Base-by-base conservation (phyloP, 768 basidiomycete genomes). In the Mycena maculata region DNA sequence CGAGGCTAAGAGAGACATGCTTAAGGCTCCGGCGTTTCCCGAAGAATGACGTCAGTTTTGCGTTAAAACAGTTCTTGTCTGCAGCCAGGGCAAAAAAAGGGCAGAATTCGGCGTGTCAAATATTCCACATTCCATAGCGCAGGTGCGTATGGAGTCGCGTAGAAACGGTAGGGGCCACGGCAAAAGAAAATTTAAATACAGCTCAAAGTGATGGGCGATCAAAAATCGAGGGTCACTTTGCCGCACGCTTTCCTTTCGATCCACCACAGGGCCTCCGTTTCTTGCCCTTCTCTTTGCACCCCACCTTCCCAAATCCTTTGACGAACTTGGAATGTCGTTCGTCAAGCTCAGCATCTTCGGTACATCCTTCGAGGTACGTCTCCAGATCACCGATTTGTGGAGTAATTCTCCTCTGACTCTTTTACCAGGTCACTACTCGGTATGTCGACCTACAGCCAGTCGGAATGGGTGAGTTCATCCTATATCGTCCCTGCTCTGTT, bases 361-460 rank as follows among this genome's bases (percentile, higher is more conserved):
- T 50, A 99, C 97, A 69, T 98, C 96, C 60, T 96, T 97, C 81
- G 95, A 97, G 89, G 95, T 92, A 58, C 60, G 82, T 74, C 54
- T 39, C 54, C 41, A 31, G 30, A 41, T 63, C 44, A 16, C 41
- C 63, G 69, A 73, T n/a, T 42, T 12, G 57, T 63, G 49, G 57
- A 67, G 63, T 38, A 52, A 48, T 27, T 48, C 65, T 55, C 71
- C 73, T 73, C 52, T 52, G 41, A 63, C 63, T 67, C 63, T 67
- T 70, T 75, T 44, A 11, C 18, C 77, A 98, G 93, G 96, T 98
- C 64, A 98, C 96, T 25, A 98, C 96, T 63, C 89, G 98, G 75
- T 99, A 99, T 93, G 92, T 98, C 78, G 98, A 99, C 83, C 90
- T 99, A 13, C 97, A 99, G 76, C 97, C 97, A 30, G 97, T 99